phyloP scores from a whole-genome alignment of 2,329 filamentous ascomycete species.

The Neoscytalidium dimidiatum region DNA sequence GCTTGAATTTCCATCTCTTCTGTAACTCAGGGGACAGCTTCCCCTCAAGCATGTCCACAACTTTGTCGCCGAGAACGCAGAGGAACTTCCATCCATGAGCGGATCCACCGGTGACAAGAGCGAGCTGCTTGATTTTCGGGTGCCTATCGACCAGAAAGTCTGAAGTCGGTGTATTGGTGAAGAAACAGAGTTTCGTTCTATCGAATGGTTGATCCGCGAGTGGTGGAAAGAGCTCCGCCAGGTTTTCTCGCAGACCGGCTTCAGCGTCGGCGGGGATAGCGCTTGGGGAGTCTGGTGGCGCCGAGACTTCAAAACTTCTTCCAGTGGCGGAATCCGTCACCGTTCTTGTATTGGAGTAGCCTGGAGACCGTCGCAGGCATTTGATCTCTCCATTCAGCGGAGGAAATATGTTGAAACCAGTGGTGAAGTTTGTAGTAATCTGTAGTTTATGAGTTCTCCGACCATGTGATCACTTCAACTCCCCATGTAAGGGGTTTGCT shows the following conservation, averaged over 20 bases:
- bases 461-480: not conserved
- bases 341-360: conserved; percentile 12
- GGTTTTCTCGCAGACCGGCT: conserved; percentile 1
- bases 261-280: conserved; percentile 15
- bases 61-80: conserved; percentile 58
- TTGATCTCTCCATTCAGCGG: conserved; percentile 19
- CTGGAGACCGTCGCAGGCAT: conserved; percentile 13
- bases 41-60: conserved; percentile 43
- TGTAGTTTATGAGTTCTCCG: not conserved
- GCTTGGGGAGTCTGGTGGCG: conserved; percentile 12
- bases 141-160: conserved; percentile 58
- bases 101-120: conserved; percentile 62
- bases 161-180: conserved; percentile 58
- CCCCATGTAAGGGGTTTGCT: not conserved
- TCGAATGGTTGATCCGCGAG: conserved; percentile 46
- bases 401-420: conserved; percentile 20
- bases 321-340: not conserved
- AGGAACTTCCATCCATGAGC: conserved; percentile 66
- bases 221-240: conserved; percentile 14
- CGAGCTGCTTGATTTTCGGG: conserved; percentile 50
- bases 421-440: conserved; percentile 19
- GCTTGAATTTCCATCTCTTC: conserved; percentile 18
- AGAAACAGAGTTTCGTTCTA: conserved; percentile 55
- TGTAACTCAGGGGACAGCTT: conserved; percentile 10
- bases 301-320: conserved; percentile 3